Evolutionary conservation across 2,329 filamentous ascomycete genomes (phyloP).

Genomic region (Bipolaris sorokiniana): DNA sequence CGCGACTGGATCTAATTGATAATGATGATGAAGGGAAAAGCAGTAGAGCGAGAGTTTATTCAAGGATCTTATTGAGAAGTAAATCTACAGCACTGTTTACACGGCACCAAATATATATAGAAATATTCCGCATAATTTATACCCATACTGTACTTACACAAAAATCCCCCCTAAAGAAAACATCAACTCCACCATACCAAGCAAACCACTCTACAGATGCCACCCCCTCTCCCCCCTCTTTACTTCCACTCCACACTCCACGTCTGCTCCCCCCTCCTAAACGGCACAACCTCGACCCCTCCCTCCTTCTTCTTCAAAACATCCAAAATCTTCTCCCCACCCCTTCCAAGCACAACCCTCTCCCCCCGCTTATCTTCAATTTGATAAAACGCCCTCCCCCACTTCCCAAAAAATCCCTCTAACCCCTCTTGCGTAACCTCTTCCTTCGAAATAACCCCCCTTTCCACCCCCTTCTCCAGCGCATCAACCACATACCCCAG

Average conservation of each 20-base stretch:
- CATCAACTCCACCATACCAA: no score
- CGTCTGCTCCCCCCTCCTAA: conserved; percentile 66
- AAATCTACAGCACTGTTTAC: no score
- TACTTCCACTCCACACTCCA: conserved; percentile 58
- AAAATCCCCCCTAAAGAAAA: no score
- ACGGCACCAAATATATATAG: no score
- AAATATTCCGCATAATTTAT: no score
- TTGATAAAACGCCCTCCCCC: conserved; percentile 65
- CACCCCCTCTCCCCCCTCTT: no score
- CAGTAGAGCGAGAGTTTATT: no score
- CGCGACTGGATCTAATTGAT: no score
- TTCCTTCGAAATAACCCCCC: conserved; percentile 59
- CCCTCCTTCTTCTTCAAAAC: conserved; percentile 59
- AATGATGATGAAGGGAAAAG: no score
- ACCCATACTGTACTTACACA: no score
- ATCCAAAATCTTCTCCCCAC: conserved; percentile 61
- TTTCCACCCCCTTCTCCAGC: conserved; percentile 66
- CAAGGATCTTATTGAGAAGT: no score
- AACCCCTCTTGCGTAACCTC: conserved; percentile 62
- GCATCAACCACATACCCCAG: conserved; percentile 69
- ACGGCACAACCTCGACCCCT: conserved; percentile 68
- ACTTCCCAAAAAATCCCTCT: conserved; percentile 63
- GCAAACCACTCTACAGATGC: not conserved
- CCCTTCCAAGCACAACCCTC: conserved; percentile 64
- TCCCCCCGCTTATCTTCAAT: conserved; percentile 53